Percentiles rank a stretch among this genome's conserved stretches.
Evolutionary conservation across 176 grass and related monocot genomes (phyloP).

Genomic region (Carex pumila): DNA sequence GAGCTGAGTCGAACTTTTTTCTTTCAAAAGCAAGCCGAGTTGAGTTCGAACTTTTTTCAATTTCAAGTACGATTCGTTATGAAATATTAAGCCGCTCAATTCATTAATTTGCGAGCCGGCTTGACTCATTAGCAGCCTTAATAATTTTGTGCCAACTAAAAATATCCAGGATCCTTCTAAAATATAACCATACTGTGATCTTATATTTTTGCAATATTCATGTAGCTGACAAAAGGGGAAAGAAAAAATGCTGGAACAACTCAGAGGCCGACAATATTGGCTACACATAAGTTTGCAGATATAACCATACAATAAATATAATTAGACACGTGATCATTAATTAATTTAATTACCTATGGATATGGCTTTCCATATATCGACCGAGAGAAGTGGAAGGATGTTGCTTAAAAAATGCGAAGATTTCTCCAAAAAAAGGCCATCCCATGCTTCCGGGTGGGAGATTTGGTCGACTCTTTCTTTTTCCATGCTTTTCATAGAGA

Average conservation of each 20-base stretch:
- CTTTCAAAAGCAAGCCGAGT: no score
- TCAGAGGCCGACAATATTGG: neutral
- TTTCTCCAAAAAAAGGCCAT: slow-evolving; percentile 41
- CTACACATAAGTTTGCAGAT: neutral
- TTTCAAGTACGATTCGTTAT: no score
- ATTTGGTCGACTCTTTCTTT: slow-evolving; percentile 5
- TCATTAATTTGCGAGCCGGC: no score
- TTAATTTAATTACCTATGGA: slow-evolving; percentile 15
- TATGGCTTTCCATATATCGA: slow-evolving; percentile 17
- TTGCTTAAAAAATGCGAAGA: slow-evolving; percentile 18
- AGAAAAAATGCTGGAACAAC: neutral
- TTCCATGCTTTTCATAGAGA: slow-evolving; percentile 14
- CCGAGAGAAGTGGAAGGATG: slow-evolving; percentile 24
- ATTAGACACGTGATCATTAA: neutral
- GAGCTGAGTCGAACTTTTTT: no score
- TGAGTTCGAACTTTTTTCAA: no score
- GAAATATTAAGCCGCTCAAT: no score
- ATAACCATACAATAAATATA: neutral
- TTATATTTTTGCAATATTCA: no score
- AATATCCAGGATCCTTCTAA: no score
- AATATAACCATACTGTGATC: no score
- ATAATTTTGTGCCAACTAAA: no score
- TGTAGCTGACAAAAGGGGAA: neutral
- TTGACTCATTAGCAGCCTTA: no score
- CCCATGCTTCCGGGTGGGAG: slow-evolving; percentile 26